Conservation (phyloP, 495 filamentous ascomycete species). For the Articulospora tetracladia region DNA sequence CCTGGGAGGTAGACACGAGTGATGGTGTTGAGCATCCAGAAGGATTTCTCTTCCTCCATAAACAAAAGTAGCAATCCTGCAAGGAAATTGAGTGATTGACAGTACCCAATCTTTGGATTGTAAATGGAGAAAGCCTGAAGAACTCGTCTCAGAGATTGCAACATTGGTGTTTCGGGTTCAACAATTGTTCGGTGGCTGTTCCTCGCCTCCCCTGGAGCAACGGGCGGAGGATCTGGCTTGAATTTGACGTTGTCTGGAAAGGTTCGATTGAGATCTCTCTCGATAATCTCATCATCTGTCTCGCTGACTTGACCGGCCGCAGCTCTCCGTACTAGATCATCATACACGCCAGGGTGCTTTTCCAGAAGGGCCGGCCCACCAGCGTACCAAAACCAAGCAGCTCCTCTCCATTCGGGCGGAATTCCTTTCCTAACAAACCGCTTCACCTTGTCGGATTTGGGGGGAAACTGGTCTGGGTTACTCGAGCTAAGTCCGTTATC, state of each 20-base stretch:
- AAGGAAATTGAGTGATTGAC: conserved; percentile 95
- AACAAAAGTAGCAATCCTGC: conserved; percentile 95
- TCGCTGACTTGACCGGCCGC: conserved; percentile 58
- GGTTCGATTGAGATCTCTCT: conserved; percentile 90
- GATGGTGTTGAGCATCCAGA: conserved; percentile 92
- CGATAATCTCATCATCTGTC: conserved; percentile 84
- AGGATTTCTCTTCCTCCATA: conserved; percentile 83
- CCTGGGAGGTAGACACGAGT: conserved; percentile 84
- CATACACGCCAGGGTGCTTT: conserved; percentile 71
- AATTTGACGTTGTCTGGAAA: conserved; percentile 95
- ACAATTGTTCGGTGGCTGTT: conserved; percentile 14
- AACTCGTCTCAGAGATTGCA: conserved; percentile 77
- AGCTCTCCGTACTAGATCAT: conserved; percentile 58
- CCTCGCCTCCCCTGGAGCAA: conserved; percentile 12
- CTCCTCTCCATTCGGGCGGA: conserved; percentile 85
- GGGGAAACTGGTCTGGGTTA: conserved; percentile 74
- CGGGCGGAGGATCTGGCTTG: conserved; percentile 58
- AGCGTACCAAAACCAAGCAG: conserved; percentile 98
- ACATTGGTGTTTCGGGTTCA: conserved; percentile 67
- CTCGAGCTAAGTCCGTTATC: conserved; percentile 70
- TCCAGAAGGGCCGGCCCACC: conserved; percentile 75
- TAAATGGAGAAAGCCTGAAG: conserved; percentile 86
- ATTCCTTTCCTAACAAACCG: conserved; percentile 93
- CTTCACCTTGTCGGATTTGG: conserved; percentile 76
- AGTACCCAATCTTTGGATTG: conserved; percentile 89